Evolutionary conservation across 2,329 filamentous ascomycete genomes (phyloP).

Genomic region (Byssoonygena ceratinophila): DNA sequence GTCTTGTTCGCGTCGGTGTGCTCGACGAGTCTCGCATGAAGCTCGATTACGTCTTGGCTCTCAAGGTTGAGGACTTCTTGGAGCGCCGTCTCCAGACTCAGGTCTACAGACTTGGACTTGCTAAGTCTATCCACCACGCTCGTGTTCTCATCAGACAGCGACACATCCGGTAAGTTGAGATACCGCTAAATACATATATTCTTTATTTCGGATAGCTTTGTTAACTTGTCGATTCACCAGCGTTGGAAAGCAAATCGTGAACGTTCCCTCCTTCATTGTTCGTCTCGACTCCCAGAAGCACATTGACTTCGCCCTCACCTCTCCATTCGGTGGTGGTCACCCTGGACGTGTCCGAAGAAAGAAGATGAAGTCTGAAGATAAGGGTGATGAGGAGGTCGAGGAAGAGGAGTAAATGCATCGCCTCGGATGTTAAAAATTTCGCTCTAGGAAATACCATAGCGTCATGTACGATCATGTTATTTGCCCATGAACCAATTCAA

Average conservation of each 20-base stretch:
- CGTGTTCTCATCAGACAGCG: constrained; percentile 99
- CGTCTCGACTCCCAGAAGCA: constrained; percentile 99
- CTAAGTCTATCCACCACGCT: constrained; percentile 99
- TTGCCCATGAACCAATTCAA: constrained; percentile 8
- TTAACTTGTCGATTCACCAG: constrained; percentile 32
- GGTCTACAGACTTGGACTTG: constrained; percentile 99
- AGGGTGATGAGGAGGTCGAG: constrained; percentile 45
- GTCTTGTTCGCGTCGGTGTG: constrained; percentile 98
- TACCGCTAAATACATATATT: neutral
- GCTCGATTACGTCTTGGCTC: constrained; percentile 99
- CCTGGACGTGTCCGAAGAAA: constrained; percentile 97
- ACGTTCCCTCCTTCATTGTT: constrained; percentile 98
- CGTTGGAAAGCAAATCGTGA: constrained; percentile 99
- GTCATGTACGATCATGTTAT: constrained; percentile 7
- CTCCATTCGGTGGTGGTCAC: constrained; percentile 93
- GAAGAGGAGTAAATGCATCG: constrained; percentile 60
- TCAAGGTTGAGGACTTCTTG: constrained; percentile 99
- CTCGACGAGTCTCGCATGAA: constrained; percentile 99
- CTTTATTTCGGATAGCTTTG: neutral
- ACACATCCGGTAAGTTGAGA: constrained; percentile 64
- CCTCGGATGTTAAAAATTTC: constrained; percentile 9
- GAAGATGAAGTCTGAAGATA: constrained; percentile 96
- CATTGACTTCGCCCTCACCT: constrained; percentile 97
- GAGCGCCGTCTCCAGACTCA: constrained; percentile 99
- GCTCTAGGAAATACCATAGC: constrained; percentile 1